Conservation (phyloP, 225 moss, liverwort and hornwort genomes). For the Rhytidiadelphus loreus region DNA sequence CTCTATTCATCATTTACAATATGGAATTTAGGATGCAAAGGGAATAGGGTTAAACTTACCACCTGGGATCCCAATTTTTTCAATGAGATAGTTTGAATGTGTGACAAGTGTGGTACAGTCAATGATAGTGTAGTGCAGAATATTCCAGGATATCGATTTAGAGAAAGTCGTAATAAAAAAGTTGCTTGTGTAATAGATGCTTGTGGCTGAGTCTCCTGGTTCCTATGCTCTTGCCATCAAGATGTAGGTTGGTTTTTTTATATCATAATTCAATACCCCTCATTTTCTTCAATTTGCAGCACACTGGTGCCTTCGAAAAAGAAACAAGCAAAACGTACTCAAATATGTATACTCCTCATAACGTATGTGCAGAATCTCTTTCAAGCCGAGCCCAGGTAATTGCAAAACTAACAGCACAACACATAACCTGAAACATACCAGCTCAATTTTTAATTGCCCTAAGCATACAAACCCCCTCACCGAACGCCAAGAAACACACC, state of each 20-base stretch:
- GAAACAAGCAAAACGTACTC: background rate
- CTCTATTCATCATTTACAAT: background rate
- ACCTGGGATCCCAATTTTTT: background rate
- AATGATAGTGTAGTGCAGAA: no score
- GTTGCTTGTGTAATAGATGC: background rate
- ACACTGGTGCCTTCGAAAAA: background rate
- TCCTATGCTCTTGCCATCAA: background rate
- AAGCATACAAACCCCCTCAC: background rate
- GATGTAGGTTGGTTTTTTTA: background rate
- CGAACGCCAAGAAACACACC: background rate
- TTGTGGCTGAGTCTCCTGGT: background rate
- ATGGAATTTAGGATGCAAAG: background rate
- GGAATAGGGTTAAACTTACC: background rate
- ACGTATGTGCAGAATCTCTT: background rate
- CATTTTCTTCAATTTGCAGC: background rate
- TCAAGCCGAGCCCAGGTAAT: background rate
- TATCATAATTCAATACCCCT: background rate
- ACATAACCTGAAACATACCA: background rate
- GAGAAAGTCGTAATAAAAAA: background rate
- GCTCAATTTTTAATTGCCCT: background rate
- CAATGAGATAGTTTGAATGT: background rate
- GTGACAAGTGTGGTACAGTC: no score
- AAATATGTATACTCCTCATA: background rate
- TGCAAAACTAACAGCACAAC: background rate
- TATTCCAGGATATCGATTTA: background rate